These are phyloP conservation scores for Aspergillus steynii DNA, from an alignment of 495 filamentous ascomycete genomes.

Conservation along the genomic window DNA sequence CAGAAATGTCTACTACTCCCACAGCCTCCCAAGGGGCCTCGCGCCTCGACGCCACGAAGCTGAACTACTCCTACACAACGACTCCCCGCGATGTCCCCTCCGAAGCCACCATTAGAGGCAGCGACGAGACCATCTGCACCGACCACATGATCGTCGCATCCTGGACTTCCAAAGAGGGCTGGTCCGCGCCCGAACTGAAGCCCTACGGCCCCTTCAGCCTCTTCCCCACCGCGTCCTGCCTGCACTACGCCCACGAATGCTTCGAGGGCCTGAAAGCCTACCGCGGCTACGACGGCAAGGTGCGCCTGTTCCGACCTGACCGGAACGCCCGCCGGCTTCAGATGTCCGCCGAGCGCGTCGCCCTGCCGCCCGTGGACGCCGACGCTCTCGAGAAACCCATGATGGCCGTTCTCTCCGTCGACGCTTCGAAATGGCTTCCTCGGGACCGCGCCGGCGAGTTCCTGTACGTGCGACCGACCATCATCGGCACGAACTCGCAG, in stretches of 20 bases:
- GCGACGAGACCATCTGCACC: constrained; percentile 10
- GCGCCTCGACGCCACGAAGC: constrained; percentile 10
- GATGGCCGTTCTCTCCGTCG: background rate
- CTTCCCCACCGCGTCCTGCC: constrained; percentile 71
- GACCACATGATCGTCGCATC: constrained; percentile 77
- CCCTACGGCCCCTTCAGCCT: constrained; percentile 74
- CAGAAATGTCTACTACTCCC: no score
- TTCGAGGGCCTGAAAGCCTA: constrained; percentile 85
- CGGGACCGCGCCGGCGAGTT: constrained; percentile 2
- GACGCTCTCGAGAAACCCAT: constrained; percentile 60
- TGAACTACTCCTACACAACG: constrained; percentile 2
- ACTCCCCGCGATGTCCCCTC: constrained; percentile 1
- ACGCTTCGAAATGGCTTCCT: constrained; percentile 7
- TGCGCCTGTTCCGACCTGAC: constrained; percentile 75
- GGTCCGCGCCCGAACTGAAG: constrained; percentile 65
- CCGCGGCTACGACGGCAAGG: constrained; percentile 67
- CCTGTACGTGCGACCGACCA: constrained; percentile 72
- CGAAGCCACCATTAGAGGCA: background rate
- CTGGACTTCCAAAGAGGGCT: constrained; percentile 65
- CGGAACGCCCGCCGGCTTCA: constrained; percentile 67
- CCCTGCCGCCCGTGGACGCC: constrained; percentile 68
- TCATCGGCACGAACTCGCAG: constrained; percentile 69
- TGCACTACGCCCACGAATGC: constrained; percentile 86
- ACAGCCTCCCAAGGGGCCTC: no score
- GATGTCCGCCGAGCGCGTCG: constrained; percentile 65